Evolutionary conservation across 176 grass and related monocot species (phyloP), one percentile per base, ranked within the genome.

Genomic region (Carex parvula): DNA sequence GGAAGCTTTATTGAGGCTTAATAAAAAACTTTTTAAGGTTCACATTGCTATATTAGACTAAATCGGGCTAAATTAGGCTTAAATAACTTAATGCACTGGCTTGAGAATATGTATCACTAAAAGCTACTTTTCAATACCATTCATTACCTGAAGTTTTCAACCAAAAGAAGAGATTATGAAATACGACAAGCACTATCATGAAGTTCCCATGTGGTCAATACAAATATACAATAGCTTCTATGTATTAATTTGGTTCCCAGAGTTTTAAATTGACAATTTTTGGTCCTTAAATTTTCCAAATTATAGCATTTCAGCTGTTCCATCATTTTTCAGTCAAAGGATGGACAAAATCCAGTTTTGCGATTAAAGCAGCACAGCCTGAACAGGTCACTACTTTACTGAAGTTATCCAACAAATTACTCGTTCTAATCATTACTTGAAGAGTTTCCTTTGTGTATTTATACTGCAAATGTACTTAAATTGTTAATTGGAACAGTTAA

Each of bases 11-110:
- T 50, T 50, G 46, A 12, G 9, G 10, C 10, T 50, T 50, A 50
- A 50, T 50, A 50, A 50, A 48, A 50, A 50, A 11, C 9, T 11
- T 50, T 50, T 50, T 50, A 50, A 50, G 46, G 46, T 50, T 50
- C 8, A 11, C 44, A 46, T 46, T 46, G 44, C 44, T 46, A 46
- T 50, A 50, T 50, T 50, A 50, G 2, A 50, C 46, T 50, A 50
- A 50, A 50, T 50, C 9, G 20, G 2, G 3, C 24, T 72, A 21
- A 66, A 39, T 12, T 33, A 41, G 54, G 81, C 68, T 14, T 79
- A n/a, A 9, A 73, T 50, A 85, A 68, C 8, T 82, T 1, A 79
- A 79, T 87, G 77, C 39, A 77, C 74, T 42, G 76, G 64, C n/a
- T 63, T 75, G 50, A 46, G 87, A 22, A 16, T 26, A 24, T 81